Evolutionary conservation across 139 green algal species (phyloP).

Genomic region (Spirogloea muscicola): DNA sequence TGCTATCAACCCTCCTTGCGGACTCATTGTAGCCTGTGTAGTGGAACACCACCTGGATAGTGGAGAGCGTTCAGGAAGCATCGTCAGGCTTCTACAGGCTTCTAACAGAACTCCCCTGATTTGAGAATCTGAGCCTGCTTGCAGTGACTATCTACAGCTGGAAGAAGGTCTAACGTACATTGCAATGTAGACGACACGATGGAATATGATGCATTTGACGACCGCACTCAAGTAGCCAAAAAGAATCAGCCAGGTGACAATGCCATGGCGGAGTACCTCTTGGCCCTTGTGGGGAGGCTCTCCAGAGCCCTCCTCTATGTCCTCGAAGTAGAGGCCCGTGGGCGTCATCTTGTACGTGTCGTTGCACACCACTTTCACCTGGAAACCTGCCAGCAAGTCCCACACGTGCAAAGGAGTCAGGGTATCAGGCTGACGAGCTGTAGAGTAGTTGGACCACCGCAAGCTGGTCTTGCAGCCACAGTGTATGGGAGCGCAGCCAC

Average conservation of each 20-base stretch:
- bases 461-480: too few species aligned
- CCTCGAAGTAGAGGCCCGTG: slow-evolving; percentile 38
- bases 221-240: too few species aligned
- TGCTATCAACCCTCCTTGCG: slow-evolving; percentile 80
- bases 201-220: too few species aligned
- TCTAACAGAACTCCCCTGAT: background rate
- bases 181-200: background rate
- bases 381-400: slow-evolving; percentile 72
- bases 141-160: background rate
- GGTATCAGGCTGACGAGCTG: too few species aligned
- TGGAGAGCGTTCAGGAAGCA: background rate
- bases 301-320: slow-evolving; percentile 40
- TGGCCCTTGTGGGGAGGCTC: slow-evolving; percentile 73
- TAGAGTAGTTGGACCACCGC: too few species aligned
- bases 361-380: slow-evolving; percentile 67
- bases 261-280: slow-evolving; percentile 62
- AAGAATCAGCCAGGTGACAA: too few species aligned
- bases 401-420: too few species aligned
- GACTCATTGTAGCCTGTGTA: slow-evolving; percentile 98
- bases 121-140: background rate
- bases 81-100: background rate
- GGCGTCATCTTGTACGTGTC: slow-evolving; percentile 21
- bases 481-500: too few species aligned
- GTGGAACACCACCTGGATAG: slow-evolving; percentile 70
- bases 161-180: background rate